These are phyloP conservation scores for Backusella morwellensis DNA, from an alignment of 192 early-diverging fungal genomes.

Conservation along the genomic window DNA sequence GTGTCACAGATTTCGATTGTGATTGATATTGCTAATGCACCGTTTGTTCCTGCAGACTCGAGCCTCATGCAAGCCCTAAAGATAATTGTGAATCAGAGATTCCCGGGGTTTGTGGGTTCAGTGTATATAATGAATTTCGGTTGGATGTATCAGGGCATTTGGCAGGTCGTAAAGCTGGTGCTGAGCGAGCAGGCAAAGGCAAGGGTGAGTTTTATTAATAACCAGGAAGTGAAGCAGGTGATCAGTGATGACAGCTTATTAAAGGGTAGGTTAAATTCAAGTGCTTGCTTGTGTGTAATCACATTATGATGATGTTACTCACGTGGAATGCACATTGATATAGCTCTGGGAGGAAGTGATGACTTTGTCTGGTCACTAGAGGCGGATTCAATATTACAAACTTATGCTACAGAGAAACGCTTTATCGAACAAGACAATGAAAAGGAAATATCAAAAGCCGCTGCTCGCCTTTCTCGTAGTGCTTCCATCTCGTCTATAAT, in stretches of 20 bases:
- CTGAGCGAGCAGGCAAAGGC: slow-evolving; percentile 35
- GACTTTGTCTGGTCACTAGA: slow-evolving; percentile 17
- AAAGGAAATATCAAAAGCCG: not conserved
- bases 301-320: not conserved
- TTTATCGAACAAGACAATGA: not conserved
- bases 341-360: slow-evolving; percentile 28
- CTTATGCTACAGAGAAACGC: slow-evolving; percentile 13
- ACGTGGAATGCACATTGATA: not conserved
- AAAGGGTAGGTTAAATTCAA: slow-evolving; percentile 21
- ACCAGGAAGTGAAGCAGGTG: slow-evolving; percentile 21
- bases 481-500: slow-evolving; percentile 1
- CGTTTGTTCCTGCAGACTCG: slow-evolving; percentile 24
- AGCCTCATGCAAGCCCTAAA: slow-evolving; percentile 20
- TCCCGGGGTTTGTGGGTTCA: slow-evolving; percentile 25
- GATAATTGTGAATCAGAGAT: slow-evolving; percentile 19
- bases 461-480: not conserved
- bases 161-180: slow-evolving; percentile 42
- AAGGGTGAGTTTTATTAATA: slow-evolving; percentile 32
- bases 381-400: slow-evolving; percentile 19
- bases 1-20: slow-evolving; percentile 30
- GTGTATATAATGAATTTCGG: slow-evolving; percentile 44
- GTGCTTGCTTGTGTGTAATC: not conserved
- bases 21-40: slow-evolving; percentile 30
- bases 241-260: slow-evolving; percentile 34
- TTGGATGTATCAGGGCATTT: slow-evolving; percentile 47